These are phyloP conservation scores for Delphinella strobiligena DNA, from an alignment of 2,329 filamentous ascomycete species.

Conservation along the genomic window DNA sequence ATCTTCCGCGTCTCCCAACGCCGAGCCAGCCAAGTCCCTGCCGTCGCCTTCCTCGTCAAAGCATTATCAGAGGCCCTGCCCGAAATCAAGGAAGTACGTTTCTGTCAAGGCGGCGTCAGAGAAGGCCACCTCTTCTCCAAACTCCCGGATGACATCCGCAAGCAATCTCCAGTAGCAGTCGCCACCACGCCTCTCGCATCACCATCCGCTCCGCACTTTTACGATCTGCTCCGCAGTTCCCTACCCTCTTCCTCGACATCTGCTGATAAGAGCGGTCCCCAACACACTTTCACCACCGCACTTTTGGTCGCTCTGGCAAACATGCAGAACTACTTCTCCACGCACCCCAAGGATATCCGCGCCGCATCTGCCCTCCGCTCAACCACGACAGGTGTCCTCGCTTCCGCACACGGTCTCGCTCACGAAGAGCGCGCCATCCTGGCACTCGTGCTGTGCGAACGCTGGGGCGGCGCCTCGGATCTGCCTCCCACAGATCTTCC, in stretches of 20 bases:
- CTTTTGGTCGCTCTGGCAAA: slow-evolving; percentile 48
- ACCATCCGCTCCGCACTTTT: slow-evolving; percentile 31
- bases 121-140: slow-evolving; percentile 71
- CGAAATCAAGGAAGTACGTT: slow-evolving; percentile 60
- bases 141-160: slow-evolving; percentile 47
- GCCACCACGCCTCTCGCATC: slow-evolving; percentile 43
- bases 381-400: slow-evolving; percentile 56
- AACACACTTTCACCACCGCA: slow-evolving; percentile 29
- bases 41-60: slow-evolving; percentile 69
- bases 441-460: slow-evolving; percentile 57
- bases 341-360: slow-evolving; percentile 33
- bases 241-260: slow-evolving; percentile 26
- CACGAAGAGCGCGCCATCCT: slow-evolving; percentile 62
- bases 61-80: slow-evolving; percentile 60
- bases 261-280: slow-evolving; percentile 17
- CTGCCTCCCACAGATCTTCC: slow-evolving; percentile 45
- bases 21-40: slow-evolving; percentile 68
- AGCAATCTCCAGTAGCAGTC: slow-evolving; percentile 53
- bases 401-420: slow-evolving; percentile 57
- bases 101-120: slow-evolving; percentile 78
- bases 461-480: slow-evolving; percentile 52
- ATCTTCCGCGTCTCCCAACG: slow-evolving; percentile 68
- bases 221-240: slow-evolving; percentile 34
- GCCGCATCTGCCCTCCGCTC: slow-evolving; percentile 61
- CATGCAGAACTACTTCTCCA: slow-evolving; percentile 39